Conservation (phyloP, 257 asterid species). For the Galeopsis tetrahit region DNA sequence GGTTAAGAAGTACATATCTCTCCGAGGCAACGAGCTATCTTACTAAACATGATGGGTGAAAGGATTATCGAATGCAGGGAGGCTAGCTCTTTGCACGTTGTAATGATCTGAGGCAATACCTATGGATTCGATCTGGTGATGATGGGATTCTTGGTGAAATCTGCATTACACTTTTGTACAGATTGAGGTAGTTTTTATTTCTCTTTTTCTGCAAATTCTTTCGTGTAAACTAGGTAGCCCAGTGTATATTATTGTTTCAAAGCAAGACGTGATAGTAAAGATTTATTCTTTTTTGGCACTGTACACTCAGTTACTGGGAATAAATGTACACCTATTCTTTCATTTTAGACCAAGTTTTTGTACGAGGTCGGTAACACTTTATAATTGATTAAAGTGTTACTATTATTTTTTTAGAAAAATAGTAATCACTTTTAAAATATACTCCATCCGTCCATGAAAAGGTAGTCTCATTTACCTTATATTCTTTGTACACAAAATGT, state of each 20-base stretch:
- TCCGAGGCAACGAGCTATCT: constrained; percentile 83
- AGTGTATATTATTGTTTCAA: constrained; percentile 25
- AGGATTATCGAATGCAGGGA: constrained; percentile 1
- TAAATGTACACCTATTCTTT: not conserved
- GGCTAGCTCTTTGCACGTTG: constrained; percentile 3
- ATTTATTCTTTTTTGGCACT: constrained; percentile 23
- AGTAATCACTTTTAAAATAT: too few relatives aligned
- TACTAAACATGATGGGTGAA: constrained; percentile 39
- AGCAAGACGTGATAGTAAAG: not conserved
- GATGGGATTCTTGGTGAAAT: not conserved
- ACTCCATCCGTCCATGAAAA: too few relatives aligned
- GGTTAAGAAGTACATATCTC: constrained; percentile 81
- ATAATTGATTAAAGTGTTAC: too few relatives aligned
- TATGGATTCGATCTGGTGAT: not conserved
- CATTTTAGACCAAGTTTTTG: too few relatives aligned
- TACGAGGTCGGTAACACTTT: too few relatives aligned
- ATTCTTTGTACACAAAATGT: too few relatives aligned
- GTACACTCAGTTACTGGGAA: constrained; percentile 20
- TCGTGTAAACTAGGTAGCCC: constrained; percentile 22
- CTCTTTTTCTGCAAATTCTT: constrained; percentile 5
- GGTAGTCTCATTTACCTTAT: too few relatives aligned
- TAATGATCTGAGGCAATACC: not conserved
- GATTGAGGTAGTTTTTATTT: constrained; percentile 24
- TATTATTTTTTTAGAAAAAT: too few relatives aligned
- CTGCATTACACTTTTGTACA: constrained; percentile 27